These are phyloP conservation scores for Microbotryomycetes sp. DNA, from an alignment of 1,284 basidiomycete genomes.

Conservation along the genomic window DNA sequence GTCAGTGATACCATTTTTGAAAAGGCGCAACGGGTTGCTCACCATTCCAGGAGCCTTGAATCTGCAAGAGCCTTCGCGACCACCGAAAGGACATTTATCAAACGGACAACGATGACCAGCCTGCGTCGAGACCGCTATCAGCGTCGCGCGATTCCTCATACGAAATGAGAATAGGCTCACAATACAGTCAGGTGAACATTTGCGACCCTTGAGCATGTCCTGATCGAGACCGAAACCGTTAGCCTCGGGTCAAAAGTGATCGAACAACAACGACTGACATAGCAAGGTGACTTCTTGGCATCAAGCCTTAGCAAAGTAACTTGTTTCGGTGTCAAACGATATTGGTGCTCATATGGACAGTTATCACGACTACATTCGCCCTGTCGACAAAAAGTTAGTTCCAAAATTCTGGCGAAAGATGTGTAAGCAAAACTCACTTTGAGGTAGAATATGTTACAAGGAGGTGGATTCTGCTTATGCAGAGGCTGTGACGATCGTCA, in stretches of 20 bases:
- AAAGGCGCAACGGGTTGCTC: too few relatives aligned
- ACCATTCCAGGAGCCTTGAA: not conserved
- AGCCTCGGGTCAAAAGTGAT: not conserved
- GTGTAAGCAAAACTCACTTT: too few relatives aligned
- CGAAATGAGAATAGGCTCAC: constrained; percentile 11
- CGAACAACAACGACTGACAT: constrained; percentile 1
- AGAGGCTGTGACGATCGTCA: constrained; percentile 3
- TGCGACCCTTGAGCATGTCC: constrained; percentile 15
- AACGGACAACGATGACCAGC: constrained; percentile 1
- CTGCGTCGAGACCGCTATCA: not conserved
- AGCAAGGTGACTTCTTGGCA: constrained; percentile 48
- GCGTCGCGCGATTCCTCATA: not conserved
- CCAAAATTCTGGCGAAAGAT: too few relatives aligned
- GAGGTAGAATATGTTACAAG: constrained; percentile 49
- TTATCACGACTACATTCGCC: constrained; percentile 34
- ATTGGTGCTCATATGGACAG: constrained; percentile 48
- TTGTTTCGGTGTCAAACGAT: constrained; percentile 42
- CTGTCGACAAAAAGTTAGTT: not conserved
- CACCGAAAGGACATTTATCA: not conserved
- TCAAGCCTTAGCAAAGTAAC: constrained; percentile 42
- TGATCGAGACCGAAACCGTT: not conserved
- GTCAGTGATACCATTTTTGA: too few relatives aligned
- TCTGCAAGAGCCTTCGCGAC: not conserved
- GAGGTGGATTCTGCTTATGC: constrained; percentile 44
- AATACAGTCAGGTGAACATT: constrained; percentile 9